Base-by-base conservation (phyloP, 495 filamentous ascomycete species). In the Aspergillus saccharolyticus region DNA sequence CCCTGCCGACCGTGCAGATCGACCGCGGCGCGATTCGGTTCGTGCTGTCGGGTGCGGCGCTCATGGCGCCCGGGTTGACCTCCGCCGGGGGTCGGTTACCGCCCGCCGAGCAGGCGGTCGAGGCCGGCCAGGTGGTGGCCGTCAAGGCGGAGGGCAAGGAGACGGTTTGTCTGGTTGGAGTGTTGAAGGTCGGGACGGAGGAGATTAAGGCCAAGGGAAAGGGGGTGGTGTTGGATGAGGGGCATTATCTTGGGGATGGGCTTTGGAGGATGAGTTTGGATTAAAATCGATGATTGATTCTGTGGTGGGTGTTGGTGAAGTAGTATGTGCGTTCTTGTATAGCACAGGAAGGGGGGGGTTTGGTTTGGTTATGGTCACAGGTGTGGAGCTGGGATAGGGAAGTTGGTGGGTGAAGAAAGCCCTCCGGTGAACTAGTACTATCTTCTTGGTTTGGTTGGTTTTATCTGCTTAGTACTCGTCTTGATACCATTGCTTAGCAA, bases 11-110 rank as follows among this genome's bases (percentile, higher is more conserved):
- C n/a, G 71, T 82, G 56, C 76, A 78, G 30, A 91, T 96, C 66
- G 93, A 97, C 72, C 85, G 94, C 50, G 94, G 94, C 52, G 94
- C 95, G 0, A 97, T 97, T 71, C 90, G 95, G 56, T 98, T 98
- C 74, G 93, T 98, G 25, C 81, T 98, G 0, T 86, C 84, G 2
- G 94, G 94, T 20, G 94, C 94, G 0, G 87, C 92, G 53, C 84
- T 98, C 44, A 98, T 98, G 94, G 91, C 89, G 14, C 94, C 94
- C 0, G 94, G 94, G 0, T 68, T 97, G 57, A 98, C 94, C 8
- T 87, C 83, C 9, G 68, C 85, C 0, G 94, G 95, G 1, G 94
- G 94, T 0, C 64, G 84, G 28, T 70, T 98, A 62, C 94, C 91
- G 24, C 78, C 74, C 51, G 67, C 75, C 25, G 78, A 83, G 54